Evolutionary conservation across 305 asterid genomes (phyloP).

Genomic region (Solanum hybrid): DNA sequence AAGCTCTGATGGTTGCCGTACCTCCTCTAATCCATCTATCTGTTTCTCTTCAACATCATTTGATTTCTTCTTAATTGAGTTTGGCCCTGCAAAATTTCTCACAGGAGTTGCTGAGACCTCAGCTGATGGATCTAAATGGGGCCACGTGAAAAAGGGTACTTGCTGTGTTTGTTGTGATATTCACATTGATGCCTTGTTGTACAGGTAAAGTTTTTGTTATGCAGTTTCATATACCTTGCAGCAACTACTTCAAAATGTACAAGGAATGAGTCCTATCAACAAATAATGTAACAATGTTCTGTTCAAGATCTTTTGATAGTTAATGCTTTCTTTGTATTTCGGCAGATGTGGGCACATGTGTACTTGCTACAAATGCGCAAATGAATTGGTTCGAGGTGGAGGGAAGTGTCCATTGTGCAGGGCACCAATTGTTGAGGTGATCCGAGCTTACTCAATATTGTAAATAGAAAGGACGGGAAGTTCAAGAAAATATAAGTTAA

Average conservation of each 20-base stretch:
- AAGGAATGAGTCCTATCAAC: neutral
- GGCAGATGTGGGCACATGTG: slow-evolving; percentile 99
- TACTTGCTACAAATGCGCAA: slow-evolving; percentile 88
- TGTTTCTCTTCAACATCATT: neutral
- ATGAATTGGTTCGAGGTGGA: slow-evolving; percentile 81
- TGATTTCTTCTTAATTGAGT: neutral
- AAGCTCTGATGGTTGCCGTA: neutral
- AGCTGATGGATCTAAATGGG: slow-evolving; percentile 75
- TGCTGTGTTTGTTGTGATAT: slow-evolving; percentile 93
- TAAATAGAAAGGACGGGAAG: slow-evolving; percentile 20
- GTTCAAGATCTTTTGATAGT: neutral
- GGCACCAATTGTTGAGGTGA: slow-evolving; percentile 94
- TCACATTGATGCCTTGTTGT: slow-evolving; percentile 75
- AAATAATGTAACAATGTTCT: neutral
- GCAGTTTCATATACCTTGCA: neutral
- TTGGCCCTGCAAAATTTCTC: neutral
- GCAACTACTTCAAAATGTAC: neutral
- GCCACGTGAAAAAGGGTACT: slow-evolving; percentile 80
- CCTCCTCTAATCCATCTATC: neutral
- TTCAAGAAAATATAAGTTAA: neutral
- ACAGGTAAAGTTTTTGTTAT: slow-evolving; percentile 46
- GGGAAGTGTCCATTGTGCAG: slow-evolving; percentile 97
- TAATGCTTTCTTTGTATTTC: neutral
- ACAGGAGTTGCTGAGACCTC: slow-evolving; percentile 69
- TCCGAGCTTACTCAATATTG: slow-evolving; percentile 94